A percentile compares a stretch with the other conserved stretches of the same genome.
Conservation (phyloP, 495 filamentous ascomycete genomes). For the Annulohypoxylon moriforme region DNA sequence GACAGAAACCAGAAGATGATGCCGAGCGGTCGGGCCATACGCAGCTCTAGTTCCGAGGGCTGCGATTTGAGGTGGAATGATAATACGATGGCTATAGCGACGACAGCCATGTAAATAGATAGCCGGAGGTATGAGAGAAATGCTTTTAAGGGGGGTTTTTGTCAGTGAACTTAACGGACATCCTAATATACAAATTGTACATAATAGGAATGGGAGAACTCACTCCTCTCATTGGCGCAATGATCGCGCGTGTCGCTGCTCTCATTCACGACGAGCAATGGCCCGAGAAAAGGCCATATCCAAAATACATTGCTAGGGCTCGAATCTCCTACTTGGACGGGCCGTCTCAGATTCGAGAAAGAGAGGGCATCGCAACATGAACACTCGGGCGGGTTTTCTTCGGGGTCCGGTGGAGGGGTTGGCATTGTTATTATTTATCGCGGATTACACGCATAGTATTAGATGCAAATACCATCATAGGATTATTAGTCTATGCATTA, state of each 20-base stretch:
- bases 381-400: constrained; percentile 17
- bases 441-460: neutral
- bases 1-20: constrained; percentile 88
- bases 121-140: constrained; percentile 97
- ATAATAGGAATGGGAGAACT: constrained; percentile 26
- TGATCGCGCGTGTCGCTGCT: constrained; percentile 88
- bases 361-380: constrained; percentile 36
- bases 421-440: constrained; percentile 20
- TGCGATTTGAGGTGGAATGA: constrained; percentile 88
- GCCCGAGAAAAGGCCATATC: constrained; percentile 75
- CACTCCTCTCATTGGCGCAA: constrained; percentile 82
- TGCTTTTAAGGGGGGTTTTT: constrained; percentile 48
- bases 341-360: constrained; percentile 26
- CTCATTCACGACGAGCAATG: constrained; percentile 89
- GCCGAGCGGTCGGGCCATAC: constrained; percentile 84
- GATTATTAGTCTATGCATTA: neutral
- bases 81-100: constrained; percentile 87
- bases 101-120: constrained; percentile 89
- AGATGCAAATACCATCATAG: neutral
- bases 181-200: neutral
- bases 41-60: constrained; percentile 75
- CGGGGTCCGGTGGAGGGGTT: constrained; percentile 28
- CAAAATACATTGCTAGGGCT: constrained; percentile 62
- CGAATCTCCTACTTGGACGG: constrained; percentile 48
- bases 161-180: neutral